phyloP scores from a whole-genome alignment of 2,329 filamentous ascomycete genomes.

The Diplodia corticola region DNA sequence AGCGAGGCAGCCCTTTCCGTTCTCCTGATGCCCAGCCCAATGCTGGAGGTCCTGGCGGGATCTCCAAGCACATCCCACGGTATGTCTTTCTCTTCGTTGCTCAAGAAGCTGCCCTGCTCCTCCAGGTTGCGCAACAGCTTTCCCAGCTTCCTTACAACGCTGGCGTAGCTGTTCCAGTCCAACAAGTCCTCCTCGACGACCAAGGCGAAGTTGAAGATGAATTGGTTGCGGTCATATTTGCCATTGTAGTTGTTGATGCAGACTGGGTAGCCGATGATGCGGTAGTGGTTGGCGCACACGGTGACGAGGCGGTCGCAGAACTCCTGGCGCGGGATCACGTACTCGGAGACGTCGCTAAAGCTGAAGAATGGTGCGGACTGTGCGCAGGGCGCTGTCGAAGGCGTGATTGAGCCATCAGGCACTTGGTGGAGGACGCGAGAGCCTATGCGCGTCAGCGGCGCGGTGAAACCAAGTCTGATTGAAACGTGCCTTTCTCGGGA shows the following conservation, averaged over 20 bases:
- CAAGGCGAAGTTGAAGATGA: constrained; percentile 97
- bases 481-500: constrained; percentile 48
- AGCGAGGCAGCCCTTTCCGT: not conserved
- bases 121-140: constrained; percentile 86
- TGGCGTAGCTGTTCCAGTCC: constrained; percentile 78
- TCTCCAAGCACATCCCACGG: constrained; percentile 10
- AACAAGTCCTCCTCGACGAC: constrained; percentile 66
- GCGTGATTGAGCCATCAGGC: constrained; percentile 58
- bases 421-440: constrained; percentile 66
- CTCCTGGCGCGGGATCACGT: constrained; percentile 91
- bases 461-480: not conserved
- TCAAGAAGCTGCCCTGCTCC: constrained; percentile 84
- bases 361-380: constrained; percentile 69
- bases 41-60: constrained; percentile 7
- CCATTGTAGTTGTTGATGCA: constrained; percentile 71
- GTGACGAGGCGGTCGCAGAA: constrained; percentile 91
- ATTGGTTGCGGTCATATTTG: constrained; percentile 87
- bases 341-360: constrained; percentile 84
- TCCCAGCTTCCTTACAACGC: constrained; percentile 82
- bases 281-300: constrained; percentile 72
- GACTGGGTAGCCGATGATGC: constrained; percentile 84
- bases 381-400: constrained; percentile 42
- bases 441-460: constrained; percentile 44
- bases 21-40: constrained; percentile 18
- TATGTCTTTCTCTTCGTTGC: constrained; percentile 52